Evolutionary conservation across 2,329 filamentous ascomycete genomes (phyloP), one percentile per base, ranked within the genome.

Genomic region (Byssoonygena ceratinophila): DNA sequence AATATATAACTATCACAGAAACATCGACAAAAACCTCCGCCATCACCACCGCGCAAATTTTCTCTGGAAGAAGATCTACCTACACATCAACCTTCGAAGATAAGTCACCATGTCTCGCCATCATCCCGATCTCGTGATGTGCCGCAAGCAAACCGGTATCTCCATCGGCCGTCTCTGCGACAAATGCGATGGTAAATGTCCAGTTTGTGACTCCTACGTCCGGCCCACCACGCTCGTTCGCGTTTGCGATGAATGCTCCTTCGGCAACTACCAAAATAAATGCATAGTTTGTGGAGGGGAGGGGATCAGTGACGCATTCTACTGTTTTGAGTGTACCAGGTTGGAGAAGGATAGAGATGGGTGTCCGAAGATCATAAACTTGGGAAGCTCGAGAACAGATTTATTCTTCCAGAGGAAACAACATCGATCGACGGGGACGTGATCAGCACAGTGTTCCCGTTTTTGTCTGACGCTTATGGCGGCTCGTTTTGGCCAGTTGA

Each of bases 221-320:
- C 90, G 92, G 14, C 92, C 92, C 11, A 98, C 92, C 25, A 97
- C 92, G 7, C 84, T 97, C 53, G 92, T 94, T 56, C 88, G 91
- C 65, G 97, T 98, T 75, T 98, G 92, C 77, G 92, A 98, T 76
- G 92, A 98, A 74, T 98, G 92, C 78, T 90, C 87, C 68, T 98
- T 98, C 70, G 92, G 92, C 66, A 98, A 98, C 78, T 98, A 96
- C 76, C 92, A 97, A 75, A 98, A 98, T 76, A 98, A 98, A 72
- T 98, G 92, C 69, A 89, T 98, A 61, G 92, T 98, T 40, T 98
- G 92, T 72, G 92, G 92, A 68, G 92, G 92, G 62, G 92, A 97
- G 74, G 92, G 92, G 27, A 98, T 98, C 68, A 92, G 86, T 31
- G 92, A 98, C 69, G 92, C 92, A 46, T 97, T 97, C 71, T 98